Conservation (phyloP, 768 basidiomycete genomes). For the Leccinum disarticulatum region DNA sequence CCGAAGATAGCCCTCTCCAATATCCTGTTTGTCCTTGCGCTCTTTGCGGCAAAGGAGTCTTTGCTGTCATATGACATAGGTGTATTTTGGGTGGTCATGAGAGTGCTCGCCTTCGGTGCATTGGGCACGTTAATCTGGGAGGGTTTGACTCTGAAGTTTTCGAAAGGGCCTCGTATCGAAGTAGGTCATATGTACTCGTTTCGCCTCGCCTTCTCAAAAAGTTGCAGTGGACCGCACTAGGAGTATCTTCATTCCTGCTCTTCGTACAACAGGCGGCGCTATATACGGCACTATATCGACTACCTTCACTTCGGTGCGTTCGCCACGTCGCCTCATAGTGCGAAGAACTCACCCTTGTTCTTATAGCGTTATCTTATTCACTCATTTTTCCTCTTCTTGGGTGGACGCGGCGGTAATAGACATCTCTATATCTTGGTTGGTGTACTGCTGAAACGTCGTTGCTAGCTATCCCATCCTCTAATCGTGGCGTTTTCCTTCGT, state of each 20-base stretch:
- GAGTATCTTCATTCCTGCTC: slow-evolving; percentile 61
- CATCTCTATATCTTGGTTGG: slow-evolving; percentile 45
- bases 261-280: slow-evolving; percentile 69
- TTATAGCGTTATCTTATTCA: slow-evolving; percentile 63
- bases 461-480: slow-evolving; percentile 51
- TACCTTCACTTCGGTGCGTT: slow-evolving; percentile 65
- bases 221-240: slow-evolving; percentile 68
- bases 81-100: slow-evolving; percentile 74
- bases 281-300: slow-evolving; percentile 65
- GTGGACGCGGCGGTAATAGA: slow-evolving; percentile 47
- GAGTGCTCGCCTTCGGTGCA: slow-evolving; percentile 72
- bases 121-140: slow-evolving; percentile 64
- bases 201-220: slow-evolving; percentile 10
- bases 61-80: slow-evolving; percentile 65
- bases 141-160: slow-evolving; percentile 49
- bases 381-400: slow-evolving; percentile 72
- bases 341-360: not conserved
- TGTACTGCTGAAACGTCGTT: not conserved
- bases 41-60: slow-evolving; percentile 66
- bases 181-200: slow-evolving; percentile 37
- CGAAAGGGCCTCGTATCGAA: slow-evolving; percentile 57
- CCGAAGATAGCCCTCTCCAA: slow-evolving; percentile 61
- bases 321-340: not conserved
- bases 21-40: slow-evolving; percentile 58
- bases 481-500: slow-evolving; percentile 48